These are phyloP conservation scores for Paramecium tetraurelia DNA, from an alignment of 73 alveolate species.

Conservation along the genomic window DNA sequence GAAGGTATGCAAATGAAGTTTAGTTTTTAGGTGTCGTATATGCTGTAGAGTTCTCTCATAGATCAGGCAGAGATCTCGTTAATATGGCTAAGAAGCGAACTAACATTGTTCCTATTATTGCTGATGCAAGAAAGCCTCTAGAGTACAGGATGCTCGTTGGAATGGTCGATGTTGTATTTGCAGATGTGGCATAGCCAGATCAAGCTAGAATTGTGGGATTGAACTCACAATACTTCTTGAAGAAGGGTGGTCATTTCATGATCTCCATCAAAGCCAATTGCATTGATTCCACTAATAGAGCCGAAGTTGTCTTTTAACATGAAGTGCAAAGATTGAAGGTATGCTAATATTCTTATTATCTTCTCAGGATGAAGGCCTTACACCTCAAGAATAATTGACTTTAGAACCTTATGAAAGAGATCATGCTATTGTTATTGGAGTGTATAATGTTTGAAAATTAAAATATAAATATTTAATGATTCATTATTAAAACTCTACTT, in stretches of 20 bases:
- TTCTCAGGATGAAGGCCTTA: slow-evolving; percentile 85
- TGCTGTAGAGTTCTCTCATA: slow-evolving; percentile 99
- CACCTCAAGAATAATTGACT: slow-evolving; percentile 93
- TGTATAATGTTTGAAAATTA: slow-evolving; percentile 82
- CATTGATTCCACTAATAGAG: slow-evolving; percentile 98
- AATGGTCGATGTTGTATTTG: slow-evolving; percentile 98
- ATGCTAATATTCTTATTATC: background rate
- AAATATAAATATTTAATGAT: background rate
- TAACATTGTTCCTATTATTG: slow-evolving; percentile 98
- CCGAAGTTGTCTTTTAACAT: slow-evolving; percentile 96
- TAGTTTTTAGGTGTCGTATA: slow-evolving; percentile 76
- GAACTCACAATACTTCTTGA: slow-evolving; percentile 90
- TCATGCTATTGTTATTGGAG: slow-evolving; percentile 98
- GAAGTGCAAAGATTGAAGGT: slow-evolving; percentile 83
- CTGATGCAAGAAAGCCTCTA: slow-evolving; percentile 99
- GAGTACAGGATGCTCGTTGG: slow-evolving; percentile 98
- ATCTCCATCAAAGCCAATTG: slow-evolving; percentile 98
- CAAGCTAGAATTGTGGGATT: slow-evolving; percentile 95
- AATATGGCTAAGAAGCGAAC: slow-evolving; percentile 92
- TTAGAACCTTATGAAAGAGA: slow-evolving; percentile 99
- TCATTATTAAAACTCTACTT: slow-evolving; percentile 34
- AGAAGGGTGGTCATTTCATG: slow-evolving; percentile 96
- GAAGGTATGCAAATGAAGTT: slow-evolving; percentile 56
- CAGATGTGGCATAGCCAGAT: slow-evolving; percentile 99
- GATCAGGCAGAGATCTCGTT: slow-evolving; percentile 98